Base-by-base conservation (phyloP, 2,329 filamentous ascomycete genomes). In the Exophiala mesophila region DNA sequence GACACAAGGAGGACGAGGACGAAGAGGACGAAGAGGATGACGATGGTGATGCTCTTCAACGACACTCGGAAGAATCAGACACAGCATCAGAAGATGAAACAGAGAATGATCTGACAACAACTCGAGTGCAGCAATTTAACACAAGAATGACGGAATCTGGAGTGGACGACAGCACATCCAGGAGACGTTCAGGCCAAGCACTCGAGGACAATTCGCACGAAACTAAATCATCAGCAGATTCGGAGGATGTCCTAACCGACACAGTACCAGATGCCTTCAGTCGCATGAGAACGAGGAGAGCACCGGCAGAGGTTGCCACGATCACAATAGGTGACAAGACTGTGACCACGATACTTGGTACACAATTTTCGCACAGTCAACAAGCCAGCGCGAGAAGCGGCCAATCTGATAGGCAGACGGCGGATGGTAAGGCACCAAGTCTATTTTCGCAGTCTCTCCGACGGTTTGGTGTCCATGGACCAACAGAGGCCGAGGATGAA, bases 291-390 rank as follows among this genome's bases (percentile, higher is more conserved):
- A 72, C 75, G 1, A 83, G 78, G 57, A 74, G 83, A 23, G 66
- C 74, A 2, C 73, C 76, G 1, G 65, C 73, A 19, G 80, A 86
- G 55, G 67, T 82, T 38, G 84, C 85, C 15, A 86, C 83, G 2
- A 85, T 90, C 35, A 88, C 83, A 0, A 78, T 90, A 40, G 85
- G 84, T 1, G 72, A 81, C 48, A 74, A 73, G 33, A 86, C 81
- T 0, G 72, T 80, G 4, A 82, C 77, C 0, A 81, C 80, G 15
- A 72, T 79, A 21, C 73, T 88, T 52, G 82, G 83, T 1, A 75
- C 70, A 36, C 69, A 74, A 36, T 57, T 69, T 3, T 57, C 62
- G 65, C 69, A 45, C 24, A 52, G 19, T 52, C 44, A 29, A 21
- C 34, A 20, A 2, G 3, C 17, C 23, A 33, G 36, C n/a, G 24